Evolutionary conservation across 2,329 filamentous ascomycete species (phyloP), one percentile per base, ranked within the genome.

Genomic region (Penicillium rolfsii): DNA sequence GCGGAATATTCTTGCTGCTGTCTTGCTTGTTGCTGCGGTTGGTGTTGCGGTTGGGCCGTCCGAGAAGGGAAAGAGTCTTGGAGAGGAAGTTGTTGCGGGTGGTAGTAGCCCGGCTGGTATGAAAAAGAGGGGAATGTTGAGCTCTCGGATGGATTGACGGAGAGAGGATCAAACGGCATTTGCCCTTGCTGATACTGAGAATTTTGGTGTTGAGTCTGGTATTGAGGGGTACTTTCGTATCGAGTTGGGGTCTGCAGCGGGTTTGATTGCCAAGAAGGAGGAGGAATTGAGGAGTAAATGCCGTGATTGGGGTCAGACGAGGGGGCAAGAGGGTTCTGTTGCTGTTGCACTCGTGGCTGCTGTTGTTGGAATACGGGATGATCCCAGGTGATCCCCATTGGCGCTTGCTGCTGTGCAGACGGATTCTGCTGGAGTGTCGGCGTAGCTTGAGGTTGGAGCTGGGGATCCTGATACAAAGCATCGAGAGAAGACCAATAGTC

Each of bases 401-500:
- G 68, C 40, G 67, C 62, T 50, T 52, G 49, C 22, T 70, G 71
- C 45, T 72, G 71, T 36, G 60, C 52, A 38, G 59, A 36, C 5
- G 54, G 55, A 58, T 64, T 65, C 30, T 68, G 61, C 30, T 64
- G 66, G 38, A 71, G 70, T 14, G 64, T 58, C 30, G 63, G 70
- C n/a, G 64, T 61, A 55, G 67, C 61, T 30, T 67, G 55, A 55
- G 67, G 62, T 48, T 74, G 73, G 41, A 68, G 70, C 58, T 72
- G 71, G 36, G 70, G 58, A 52, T 70, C 66, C 3, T 68, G 57
- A 58, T 76, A 79, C 40, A 77, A 57, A 6, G 72, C 54, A 50
- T 76, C 76, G 52, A 78, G 68, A 14, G 62, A 69, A 58, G 68
- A 70, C 77, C 77, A 79, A 62, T 74, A 79, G n/a, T 77, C 76